Evolutionary conservation across 192 early-diverging fungal genomes (phyloP).

Genomic region (Chytriomyces sp.): DNA sequence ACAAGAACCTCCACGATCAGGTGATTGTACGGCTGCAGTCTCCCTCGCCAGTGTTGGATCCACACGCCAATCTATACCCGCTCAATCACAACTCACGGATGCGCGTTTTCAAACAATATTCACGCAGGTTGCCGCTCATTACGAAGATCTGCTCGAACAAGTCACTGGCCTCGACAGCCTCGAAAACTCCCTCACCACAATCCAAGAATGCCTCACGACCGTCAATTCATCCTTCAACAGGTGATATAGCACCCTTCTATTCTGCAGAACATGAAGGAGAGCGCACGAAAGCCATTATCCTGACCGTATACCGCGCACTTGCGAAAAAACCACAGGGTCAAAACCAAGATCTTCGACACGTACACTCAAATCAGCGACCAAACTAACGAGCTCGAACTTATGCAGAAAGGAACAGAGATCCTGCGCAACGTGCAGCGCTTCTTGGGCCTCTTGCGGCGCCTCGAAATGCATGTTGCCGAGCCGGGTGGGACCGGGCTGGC

Average conservation of each 20-base stretch:
- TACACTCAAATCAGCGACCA: slow-evolving; percentile 63
- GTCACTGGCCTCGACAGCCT: slow-evolving; percentile 67
- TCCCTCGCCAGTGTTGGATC: slow-evolving; percentile 20
- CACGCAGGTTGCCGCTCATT: slow-evolving; percentile 65
- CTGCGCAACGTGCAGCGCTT: slow-evolving; percentile 64
- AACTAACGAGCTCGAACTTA: slow-evolving; percentile 62
- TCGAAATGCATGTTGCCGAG: slow-evolving; percentile 52
- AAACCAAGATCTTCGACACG: slow-evolving; percentile 59
- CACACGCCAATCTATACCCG: no score
- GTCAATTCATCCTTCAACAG: slow-evolving; percentile 62
- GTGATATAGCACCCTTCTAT: no score
- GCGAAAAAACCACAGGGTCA: no score
- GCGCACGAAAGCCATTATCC: no score
- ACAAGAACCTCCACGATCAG: slow-evolving; percentile 74
- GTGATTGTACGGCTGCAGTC: slow-evolving; percentile 34
- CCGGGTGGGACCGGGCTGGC: neutral
- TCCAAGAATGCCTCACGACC: slow-evolving; percentile 53
- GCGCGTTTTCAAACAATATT: neutral
- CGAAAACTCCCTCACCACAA: slow-evolving; percentile 53
- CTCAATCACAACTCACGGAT: neutral
- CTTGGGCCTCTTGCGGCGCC: slow-evolving; percentile 57
- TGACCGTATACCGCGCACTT: no score
- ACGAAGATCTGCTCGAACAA: slow-evolving; percentile 70
- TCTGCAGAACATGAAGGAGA: no score
- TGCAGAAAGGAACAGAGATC: slow-evolving; percentile 63